These are phyloP conservation scores for Xylariomycetidae sp. DNA, from an alignment of 2,329 filamentous ascomycete species.

Conservation along the genomic window DNA sequence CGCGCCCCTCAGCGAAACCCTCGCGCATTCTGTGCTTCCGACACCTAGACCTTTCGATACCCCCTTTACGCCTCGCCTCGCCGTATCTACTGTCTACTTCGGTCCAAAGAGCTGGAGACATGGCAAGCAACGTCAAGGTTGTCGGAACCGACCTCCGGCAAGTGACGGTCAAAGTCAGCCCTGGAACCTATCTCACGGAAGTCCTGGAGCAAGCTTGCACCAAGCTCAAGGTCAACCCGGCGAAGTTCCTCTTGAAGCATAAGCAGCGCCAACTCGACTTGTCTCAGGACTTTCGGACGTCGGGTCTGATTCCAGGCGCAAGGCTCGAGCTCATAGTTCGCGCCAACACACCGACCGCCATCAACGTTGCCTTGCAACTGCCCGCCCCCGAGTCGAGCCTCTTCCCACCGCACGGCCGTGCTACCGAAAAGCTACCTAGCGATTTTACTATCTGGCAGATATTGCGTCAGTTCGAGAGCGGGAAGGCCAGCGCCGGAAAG, in stretches of 20 bases:
- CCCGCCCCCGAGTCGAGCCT: slow-evolving; percentile 56
- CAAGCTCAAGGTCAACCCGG: slow-evolving; percentile 68
- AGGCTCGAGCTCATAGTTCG: slow-evolving; percentile 88
- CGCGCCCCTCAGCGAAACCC: no score
- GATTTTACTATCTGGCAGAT: slow-evolving; percentile 86
- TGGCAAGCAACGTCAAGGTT: slow-evolving; percentile 86
- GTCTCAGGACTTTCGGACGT: slow-evolving; percentile 74
- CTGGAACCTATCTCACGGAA: slow-evolving; percentile 75
- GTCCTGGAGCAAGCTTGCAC: slow-evolving; percentile 81
- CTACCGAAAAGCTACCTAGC: slow-evolving; percentile 82
- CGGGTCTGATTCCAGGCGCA: slow-evolving; percentile 76
- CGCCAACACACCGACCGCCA: slow-evolving; percentile 76
- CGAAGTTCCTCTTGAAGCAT: slow-evolving; percentile 78
- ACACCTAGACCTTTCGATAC: no score
- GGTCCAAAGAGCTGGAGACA: no score
- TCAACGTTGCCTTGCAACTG: slow-evolving; percentile 84
- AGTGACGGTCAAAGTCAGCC: slow-evolving; percentile 75
- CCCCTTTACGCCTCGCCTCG: no score
- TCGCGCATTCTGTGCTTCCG: no score
- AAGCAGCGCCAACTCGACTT: slow-evolving; percentile 84
- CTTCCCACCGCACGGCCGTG: slow-evolving; percentile 56
- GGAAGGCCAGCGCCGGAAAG: slow-evolving; percentile 52
- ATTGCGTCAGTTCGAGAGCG: slow-evolving; percentile 82
- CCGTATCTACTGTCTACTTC: no score
- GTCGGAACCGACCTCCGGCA: slow-evolving; percentile 74